phyloP scores from a whole-genome alignment of 306 rosid genomes.

The Inga leiocalycina region DNA sequence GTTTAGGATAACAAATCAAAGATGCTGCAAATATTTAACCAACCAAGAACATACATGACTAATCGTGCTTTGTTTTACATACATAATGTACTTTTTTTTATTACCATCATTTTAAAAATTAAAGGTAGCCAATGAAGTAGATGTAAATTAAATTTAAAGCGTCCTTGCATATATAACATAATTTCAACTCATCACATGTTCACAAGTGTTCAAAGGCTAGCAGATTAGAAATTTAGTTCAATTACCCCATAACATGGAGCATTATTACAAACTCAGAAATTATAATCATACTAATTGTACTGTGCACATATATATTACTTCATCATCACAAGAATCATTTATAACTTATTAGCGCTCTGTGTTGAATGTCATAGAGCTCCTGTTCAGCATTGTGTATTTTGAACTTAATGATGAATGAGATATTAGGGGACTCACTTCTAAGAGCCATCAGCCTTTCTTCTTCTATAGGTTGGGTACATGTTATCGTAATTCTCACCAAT shows the following conservation, averaged over 20 bases:
- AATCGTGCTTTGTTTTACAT: no score
- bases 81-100: no score
- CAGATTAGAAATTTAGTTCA: not conserved
- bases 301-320: no score
- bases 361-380: not conserved
- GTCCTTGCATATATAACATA: not conserved
- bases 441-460: not conserved
- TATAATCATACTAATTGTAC: not conserved
- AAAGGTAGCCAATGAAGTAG: not conserved
- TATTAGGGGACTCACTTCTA: not conserved
- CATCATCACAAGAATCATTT: not conserved
- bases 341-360: not conserved
- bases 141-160: not conserved
- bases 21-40: not conserved
- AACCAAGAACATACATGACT: not conserved
- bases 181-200: not conserved
- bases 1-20: not conserved
- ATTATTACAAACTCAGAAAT: not conserved
- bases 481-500: conserved; percentile 24
- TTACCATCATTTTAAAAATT: no score
- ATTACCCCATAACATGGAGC: not conserved
- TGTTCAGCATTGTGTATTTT: not conserved
- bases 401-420: conserved; percentile 3
- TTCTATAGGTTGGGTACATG: not conserved
- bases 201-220: not conserved